phyloP scores from a whole-genome alignment of 306 rosid species.

The Gastrolobium villosum region DNA sequence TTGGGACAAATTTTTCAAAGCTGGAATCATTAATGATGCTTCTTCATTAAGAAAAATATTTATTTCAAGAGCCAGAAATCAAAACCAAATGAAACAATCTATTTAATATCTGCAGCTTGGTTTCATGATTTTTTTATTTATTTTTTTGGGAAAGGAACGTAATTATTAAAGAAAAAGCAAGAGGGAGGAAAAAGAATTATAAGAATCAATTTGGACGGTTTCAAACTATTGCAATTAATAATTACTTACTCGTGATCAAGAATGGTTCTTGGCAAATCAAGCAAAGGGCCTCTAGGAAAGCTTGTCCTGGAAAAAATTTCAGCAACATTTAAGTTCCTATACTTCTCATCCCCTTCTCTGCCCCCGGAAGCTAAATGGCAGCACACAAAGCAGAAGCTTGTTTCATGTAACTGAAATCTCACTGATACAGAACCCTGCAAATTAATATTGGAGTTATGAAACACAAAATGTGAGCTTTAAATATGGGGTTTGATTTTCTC shows the following conservation, averaged over 20 bases:
- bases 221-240: constrained; percentile 17
- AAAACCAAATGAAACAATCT: constrained; percentile 23
- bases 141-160: constrained; percentile 40
- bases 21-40: constrained; percentile 47
- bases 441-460: constrained; percentile 20
- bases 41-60: constrained; percentile 2
- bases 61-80: constrained; percentile 24
- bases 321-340: constrained; percentile 78
- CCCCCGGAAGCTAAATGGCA: constrained; percentile 93
- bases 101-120: constrained; percentile 47
- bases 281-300: constrained; percentile 73
- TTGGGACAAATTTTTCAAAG: constrained; percentile 60
- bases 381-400: constrained; percentile 92
- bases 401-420: constrained; percentile 76
- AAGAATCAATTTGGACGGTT: constrained; percentile 49
- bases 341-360: constrained; percentile 72
- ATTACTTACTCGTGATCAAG: constrained; percentile 80
- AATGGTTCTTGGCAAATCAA: constrained; percentile 78
- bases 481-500: too few relatives aligned
- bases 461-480: constrained; percentile 1
- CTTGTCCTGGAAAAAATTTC: constrained; percentile 77
- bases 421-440: constrained; percentile 92
- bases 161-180: constrained; percentile 40
- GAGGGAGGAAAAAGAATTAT: background rate
- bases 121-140: constrained; percentile 36